Percentiles rank a stretch among this genome's conserved stretches.
These are phyloP conservation scores for Pyrus betulifolia DNA, from an alignment of 306 rosid species.

Conservation along the genomic window DNA sequence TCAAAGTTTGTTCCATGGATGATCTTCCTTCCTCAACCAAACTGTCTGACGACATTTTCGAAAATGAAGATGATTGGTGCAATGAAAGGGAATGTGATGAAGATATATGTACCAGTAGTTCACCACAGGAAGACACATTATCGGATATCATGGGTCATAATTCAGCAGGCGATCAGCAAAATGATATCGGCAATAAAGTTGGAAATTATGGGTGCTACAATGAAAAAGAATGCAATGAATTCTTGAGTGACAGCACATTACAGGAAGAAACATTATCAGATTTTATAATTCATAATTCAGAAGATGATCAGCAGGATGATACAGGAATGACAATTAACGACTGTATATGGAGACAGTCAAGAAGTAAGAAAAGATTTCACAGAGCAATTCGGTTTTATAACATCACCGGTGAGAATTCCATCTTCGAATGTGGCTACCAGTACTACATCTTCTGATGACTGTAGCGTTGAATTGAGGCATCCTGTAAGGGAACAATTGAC, in stretches of 20 bases:
- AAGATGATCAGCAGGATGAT: slow-evolving; percentile 2
- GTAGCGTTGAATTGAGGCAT: slow-evolving; percentile 14
- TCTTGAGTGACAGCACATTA: slow-evolving; percentile 6
- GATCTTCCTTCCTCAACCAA: slow-evolving; percentile 65
- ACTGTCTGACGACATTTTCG: slow-evolving; percentile 27
- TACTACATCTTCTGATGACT: neutral
- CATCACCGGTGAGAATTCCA: slow-evolving; percentile 3
- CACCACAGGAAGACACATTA: slow-evolving; percentile 16
- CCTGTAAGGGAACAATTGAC: slow-evolving; percentile 17
- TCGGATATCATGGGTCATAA: slow-evolving; percentile 13
- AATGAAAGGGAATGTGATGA: slow-evolving; percentile 30
- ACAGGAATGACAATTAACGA: neutral
- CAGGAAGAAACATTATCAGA: slow-evolving; percentile 19
- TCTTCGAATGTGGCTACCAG: slow-evolving; percentile 3
- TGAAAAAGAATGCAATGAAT: slow-evolving; percentile 32
- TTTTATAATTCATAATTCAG: slow-evolving; percentile 11
- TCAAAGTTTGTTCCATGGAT: slow-evolving; percentile 50
- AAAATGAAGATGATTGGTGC: slow-evolving; percentile 40
- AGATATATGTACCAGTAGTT: slow-evolving; percentile 6
- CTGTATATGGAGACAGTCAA: slow-evolving; percentile 2
- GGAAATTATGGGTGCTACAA: slow-evolving; percentile 12
- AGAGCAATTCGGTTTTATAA: slow-evolving; percentile 14
- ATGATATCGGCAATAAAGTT: neutral
- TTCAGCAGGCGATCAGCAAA: slow-evolving; percentile 7
- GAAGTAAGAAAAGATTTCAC: slow-evolving; percentile 11